These are phyloP conservation scores for Eruca vesicaria DNA, from an alignment of 441 rosid species.

Conservation along the genomic window DNA sequence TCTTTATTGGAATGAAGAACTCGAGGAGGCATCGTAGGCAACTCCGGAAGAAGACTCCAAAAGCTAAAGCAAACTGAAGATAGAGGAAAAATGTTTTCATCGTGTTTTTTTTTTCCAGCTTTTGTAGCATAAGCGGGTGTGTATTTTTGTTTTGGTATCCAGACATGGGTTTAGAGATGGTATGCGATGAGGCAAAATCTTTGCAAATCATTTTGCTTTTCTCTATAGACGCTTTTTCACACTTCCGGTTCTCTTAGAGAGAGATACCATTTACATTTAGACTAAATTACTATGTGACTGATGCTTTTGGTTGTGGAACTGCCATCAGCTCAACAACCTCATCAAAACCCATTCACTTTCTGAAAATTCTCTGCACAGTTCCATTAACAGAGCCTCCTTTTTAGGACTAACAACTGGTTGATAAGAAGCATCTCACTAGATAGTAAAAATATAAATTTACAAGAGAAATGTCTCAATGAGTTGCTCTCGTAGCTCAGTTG, in stretches of 20 bases:
- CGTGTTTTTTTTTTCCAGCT: background rate
- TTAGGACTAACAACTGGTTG: background rate
- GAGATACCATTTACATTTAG: background rate
- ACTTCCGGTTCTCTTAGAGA: background rate
- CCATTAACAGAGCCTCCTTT: background rate
- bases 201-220: constrained; percentile 7
- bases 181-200: constrained; percentile 14
- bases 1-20: constrained; percentile 81
- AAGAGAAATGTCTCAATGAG: background rate
- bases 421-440: background rate
- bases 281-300: background rate
- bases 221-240: constrained; percentile 3
- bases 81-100: background rate
- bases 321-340: background rate
- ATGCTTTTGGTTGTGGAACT: background rate
- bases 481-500: constrained; percentile 94
- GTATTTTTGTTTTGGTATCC: constrained; percentile 16
- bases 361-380: background rate
- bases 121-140: background rate
- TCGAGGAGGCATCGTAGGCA: constrained; percentile 62
- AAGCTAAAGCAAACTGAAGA: constrained; percentile 46
- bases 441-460: background rate
- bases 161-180: constrained; percentile 4
- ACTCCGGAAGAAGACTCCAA: constrained; percentile 58
- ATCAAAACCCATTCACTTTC: background rate